A percentile compares a stretch with the other conserved stretches of the same genome.
phyloP scores from a whole-genome alignment of 2,329 filamentous ascomycete species.

The Elsinoe necatrix region DNA sequence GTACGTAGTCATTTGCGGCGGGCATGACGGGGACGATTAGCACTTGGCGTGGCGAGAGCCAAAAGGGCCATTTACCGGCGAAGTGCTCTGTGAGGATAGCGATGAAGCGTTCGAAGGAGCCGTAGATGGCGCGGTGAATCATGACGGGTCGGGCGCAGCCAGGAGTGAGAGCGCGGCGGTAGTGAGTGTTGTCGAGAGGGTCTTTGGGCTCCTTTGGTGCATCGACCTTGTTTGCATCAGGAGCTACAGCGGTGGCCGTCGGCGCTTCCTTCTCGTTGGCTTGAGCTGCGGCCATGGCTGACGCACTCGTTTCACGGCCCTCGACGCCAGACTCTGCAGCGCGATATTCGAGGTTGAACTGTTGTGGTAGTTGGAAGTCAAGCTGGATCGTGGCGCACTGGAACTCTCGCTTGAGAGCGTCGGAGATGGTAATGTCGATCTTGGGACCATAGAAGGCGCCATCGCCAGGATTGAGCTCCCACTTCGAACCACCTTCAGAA shows the following conservation, averaged over 20 bases:
- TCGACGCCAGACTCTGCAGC: conserved; percentile 54
- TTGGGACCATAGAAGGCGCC: conserved; percentile 98
- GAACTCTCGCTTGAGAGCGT: conserved; percentile 74
- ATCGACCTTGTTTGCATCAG: conserved; percentile 21
- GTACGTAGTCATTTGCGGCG: conserved; percentile 61
- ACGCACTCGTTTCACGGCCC: conserved; percentile 32
- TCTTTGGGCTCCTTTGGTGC: conserved; percentile 21
- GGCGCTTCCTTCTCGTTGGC: conserved; percentile 34
- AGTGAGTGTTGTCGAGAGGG: conserved; percentile 24
- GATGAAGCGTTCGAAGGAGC: conserved; percentile 60
- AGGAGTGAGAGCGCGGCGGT: conserved; percentile 48
- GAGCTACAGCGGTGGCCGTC: conserved; percentile 34
- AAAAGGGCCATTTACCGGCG: conserved; percentile 82
- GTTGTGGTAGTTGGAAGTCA: conserved; percentile 76
- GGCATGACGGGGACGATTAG: conserved; percentile 71
- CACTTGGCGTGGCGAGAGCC: conserved; percentile 76
- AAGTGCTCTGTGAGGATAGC: conserved; percentile 78
- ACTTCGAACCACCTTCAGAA: conserved; percentile 53
- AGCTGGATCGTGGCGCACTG: conserved; percentile 93
- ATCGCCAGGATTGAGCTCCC: conserved; percentile 89
- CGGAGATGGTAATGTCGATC: conserved; percentile 92
- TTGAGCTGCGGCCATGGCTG: conserved; percentile 29
- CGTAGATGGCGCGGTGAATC: conserved; percentile 74
- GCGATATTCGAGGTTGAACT: conserved; percentile 82
- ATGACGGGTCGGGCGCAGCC: conserved; percentile 76